Base-by-base conservation (phyloP, 179 eudicot genomes). In the Camellia oleifera region DNA sequence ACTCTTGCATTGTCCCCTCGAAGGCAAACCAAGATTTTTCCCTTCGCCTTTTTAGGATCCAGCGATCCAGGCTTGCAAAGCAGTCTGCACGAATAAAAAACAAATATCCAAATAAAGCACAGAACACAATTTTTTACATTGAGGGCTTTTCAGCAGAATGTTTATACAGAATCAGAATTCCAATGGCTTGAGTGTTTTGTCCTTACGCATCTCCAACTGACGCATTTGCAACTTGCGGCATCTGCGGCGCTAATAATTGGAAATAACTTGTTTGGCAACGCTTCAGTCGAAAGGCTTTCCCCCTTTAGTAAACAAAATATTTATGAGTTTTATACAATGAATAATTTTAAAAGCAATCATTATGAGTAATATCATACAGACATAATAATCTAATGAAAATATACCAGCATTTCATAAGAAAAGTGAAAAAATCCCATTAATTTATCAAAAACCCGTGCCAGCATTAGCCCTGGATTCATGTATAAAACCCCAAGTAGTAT, bases 1-100 rank as follows among this genome's bases (percentile, higher is more conserved):
- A 95, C 97, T 79, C 97, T 86, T 9, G 91, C 97, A 80, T 79
- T 95, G 17, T 54, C 85, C 72, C 98, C 98, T 77, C 98, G 81
- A 40, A 88, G 88, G 78, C 98, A 95, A 7, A 95, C 89, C 77
- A 95, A 62, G 72, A 95, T 91, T 82, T 89, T 93, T 5, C 98
- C 98, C 76, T 82, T 89, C 18, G 77, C 97, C 74, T 89, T 93
- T 8, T 44, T 52, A 13, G 81, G 83, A 72, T 93, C 95, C 65
- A 91, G 82, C 26, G 92, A 73, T 69, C 92, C 95, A 32, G 77
- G 77, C 69, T 88, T 88, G 79, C 97, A 94, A 2, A 92, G 86
- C 66, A 78, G 58, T 52, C 98, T 94, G 86, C 81, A 85, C 46
- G 20, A 76, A 68, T 32, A 10, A 75, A 54, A 57, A 44, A 54